Base-by-base conservation (phyloP, 108 stramenopile species). In the Pseudonitzschia pungens region DNA sequence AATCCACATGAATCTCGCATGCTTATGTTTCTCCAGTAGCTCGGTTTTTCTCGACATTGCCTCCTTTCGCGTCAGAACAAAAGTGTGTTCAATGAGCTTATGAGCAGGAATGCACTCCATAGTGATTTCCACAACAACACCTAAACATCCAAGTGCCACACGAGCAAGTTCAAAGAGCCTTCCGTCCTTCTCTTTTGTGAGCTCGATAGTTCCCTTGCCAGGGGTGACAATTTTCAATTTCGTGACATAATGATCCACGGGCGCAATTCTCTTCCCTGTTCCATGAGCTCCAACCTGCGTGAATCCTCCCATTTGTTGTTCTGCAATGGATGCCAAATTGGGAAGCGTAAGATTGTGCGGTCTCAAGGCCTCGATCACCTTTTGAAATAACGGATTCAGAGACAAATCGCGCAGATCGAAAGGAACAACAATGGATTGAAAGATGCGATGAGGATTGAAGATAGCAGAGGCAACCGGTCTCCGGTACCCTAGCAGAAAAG, bases 1-100 rank as follows among this genome's bases (percentile, higher is more conserved):
- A 64, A 99, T 94, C 99, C 99, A 99, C 99, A 99, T 99, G 89
- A 97, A 98, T 45, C 99, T 77, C 60, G 97, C 83, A 78, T 99
- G 99, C 72, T 94, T 92, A 74, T 98, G 90, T 20, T 85, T 58
- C 53, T 89, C 81, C 64, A 87, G 68, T 53, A 93, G 70, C 1
- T 79, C 79, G 43, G 79, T 65, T 57, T 84, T 58, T 50, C 93
- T 90, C 22, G 85, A 71, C 67, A 78, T 81, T 5, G 89, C 95
- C 77, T 98, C 88, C 26, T 77, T 51, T 4, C 96, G 78, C 11
- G 92, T 92, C 74, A 97, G 58, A 15, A 96, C 92, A 73, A 85
- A 89, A 0, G 96, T 97, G 67, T 92, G 90, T 68, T 99, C 97
- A 63, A 91, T 71, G 26, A 99, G 87, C 14, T 84, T 56, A 73